Evolutionary conservation across 2,329 filamentous ascomycete genomes (phyloP).

Genomic region (Dendryphion nanum): DNA sequence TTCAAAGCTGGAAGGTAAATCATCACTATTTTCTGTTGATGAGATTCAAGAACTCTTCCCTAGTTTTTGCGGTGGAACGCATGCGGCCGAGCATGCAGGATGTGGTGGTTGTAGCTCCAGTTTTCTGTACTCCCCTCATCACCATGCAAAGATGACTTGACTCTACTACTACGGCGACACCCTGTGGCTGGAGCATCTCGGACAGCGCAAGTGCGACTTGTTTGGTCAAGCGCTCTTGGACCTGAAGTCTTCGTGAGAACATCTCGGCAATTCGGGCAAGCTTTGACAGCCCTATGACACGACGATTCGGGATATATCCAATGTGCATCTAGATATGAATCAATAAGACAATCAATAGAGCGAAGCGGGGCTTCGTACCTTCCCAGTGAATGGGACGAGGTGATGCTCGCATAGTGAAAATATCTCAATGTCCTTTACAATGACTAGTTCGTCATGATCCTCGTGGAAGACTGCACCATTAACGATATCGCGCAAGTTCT

Average conservation of each 20-base stretch:
- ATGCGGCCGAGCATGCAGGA: constrained; percentile 98
- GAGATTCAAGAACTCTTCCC: constrained; percentile 92
- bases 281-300: constrained; percentile 94
- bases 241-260: constrained; percentile 90
- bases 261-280: constrained; percentile 94
- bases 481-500: constrained; percentile 87
- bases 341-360: not conserved
- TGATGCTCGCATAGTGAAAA: constrained; percentile 97
- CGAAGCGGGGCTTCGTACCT: constrained; percentile 58
- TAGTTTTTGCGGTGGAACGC: constrained; percentile 85
- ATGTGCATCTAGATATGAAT: constrained; percentile 78
- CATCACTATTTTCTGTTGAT: constrained; percentile 31
- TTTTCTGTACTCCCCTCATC: constrained; percentile 97
- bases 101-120: constrained; percentile 80
- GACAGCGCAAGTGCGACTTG: constrained; percentile 93
- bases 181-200: constrained; percentile 88
- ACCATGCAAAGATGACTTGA: constrained; percentile 97
- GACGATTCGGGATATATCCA: constrained; percentile 88
- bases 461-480: constrained; percentile 95
- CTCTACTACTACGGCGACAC: constrained; percentile 96
- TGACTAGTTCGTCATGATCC: constrained; percentile 94
- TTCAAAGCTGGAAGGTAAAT: not conserved
- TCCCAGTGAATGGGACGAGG: constrained; percentile 92
- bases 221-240: constrained; percentile 94
- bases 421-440: constrained; percentile 96